Conservation (phyloP, 192 early-diverging fungal species). For the Gryganskiella cystojenkinii region DNA sequence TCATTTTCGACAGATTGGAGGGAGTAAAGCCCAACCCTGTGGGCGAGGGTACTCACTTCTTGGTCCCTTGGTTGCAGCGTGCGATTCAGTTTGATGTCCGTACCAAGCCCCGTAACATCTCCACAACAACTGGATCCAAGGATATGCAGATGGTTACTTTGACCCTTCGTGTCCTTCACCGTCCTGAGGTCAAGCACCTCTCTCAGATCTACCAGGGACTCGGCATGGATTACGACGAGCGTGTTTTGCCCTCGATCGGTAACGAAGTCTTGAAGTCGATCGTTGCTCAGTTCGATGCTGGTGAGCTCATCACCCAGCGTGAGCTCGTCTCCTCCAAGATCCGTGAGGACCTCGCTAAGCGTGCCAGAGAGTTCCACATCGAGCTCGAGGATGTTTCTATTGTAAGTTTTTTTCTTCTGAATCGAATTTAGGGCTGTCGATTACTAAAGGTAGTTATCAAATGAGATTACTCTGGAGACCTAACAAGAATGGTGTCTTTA, state of each 20-base stretch:
- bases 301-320: conserved; percentile 98
- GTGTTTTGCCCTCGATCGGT: conserved; percentile 97
- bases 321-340: conserved; percentile 93
- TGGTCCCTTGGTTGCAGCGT: conserved; percentile 96
- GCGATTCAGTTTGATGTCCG: conserved; percentile 93
- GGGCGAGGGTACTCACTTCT: conserved; percentile 97
- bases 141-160: conserved; percentile 99
- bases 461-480: neutral
- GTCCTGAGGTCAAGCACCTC: conserved; percentile 81
- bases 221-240: conserved; percentile 96
- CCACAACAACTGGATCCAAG: conserved; percentile 98
- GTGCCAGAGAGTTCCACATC: conserved; percentile 96
- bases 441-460: neutral
- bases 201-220: conserved; percentile 90
- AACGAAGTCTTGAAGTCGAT: conserved; percentile 99
- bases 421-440: no score
- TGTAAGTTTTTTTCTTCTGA: conserved; percentile 60
- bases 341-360: conserved; percentile 90
- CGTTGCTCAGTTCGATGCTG: conserved; percentile 98
- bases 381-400: conserved; percentile 98
- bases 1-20: conserved; percentile 95
- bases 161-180: conserved; percentile 92
- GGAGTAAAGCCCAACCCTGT: conserved; percentile 86
- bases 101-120: conserved; percentile 95
- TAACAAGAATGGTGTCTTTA: neutral